Evolutionary conservation across 805 yeast genomes (phyloP), one percentile per base, ranked within the genome.

Genomic region (Teunomyces gatunensis): DNA sequence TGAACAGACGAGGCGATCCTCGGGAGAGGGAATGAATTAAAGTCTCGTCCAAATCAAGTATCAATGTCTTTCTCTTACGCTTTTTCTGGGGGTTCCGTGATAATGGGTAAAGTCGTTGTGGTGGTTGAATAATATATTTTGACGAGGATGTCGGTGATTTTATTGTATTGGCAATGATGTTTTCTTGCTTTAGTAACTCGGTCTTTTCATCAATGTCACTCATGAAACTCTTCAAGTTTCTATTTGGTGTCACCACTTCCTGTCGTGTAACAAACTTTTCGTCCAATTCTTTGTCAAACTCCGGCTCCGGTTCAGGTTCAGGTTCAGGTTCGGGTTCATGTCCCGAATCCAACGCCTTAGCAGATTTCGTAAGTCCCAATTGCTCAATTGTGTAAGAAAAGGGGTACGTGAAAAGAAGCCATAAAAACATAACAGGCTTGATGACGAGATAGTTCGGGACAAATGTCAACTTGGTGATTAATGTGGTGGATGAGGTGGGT

Each of bases 21-120:
- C 95, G 75, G 4, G 95, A 83, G 47, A 90, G 75, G 1, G 98
- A 90, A 63, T 94, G 99, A 47, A 94, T 90, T 47, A 94, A 71
- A 0, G 99, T 94, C 60, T 94, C 99, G 66, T 92, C 99, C 27
- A 94, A 77, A 62, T 94, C 99, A 20, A 94, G 72, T 1, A 94
- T 87, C 27, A 94, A 74, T 0, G 89, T 85, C 59, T 89, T 90
- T 54, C 75, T 77, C 41, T 61, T 56, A 11, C 67, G 53, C 29
- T 61, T 62, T 35, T 56, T 57, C 12, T 67, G 67, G 2, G 78
- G 77, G 56, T 73, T 69, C 27, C 77, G 53, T 10, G 67, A 59
- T 9, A 71, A 58, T 13, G 78, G 78, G 51, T 67, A 68, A 34
- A 73, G 59, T 51, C 76, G 51, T 44, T 69, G 76, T 7, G 78